Evolutionary conservation across 1,284 basidiomycete species (phyloP).

Genomic region (Fomitopsis palustris): DNA sequence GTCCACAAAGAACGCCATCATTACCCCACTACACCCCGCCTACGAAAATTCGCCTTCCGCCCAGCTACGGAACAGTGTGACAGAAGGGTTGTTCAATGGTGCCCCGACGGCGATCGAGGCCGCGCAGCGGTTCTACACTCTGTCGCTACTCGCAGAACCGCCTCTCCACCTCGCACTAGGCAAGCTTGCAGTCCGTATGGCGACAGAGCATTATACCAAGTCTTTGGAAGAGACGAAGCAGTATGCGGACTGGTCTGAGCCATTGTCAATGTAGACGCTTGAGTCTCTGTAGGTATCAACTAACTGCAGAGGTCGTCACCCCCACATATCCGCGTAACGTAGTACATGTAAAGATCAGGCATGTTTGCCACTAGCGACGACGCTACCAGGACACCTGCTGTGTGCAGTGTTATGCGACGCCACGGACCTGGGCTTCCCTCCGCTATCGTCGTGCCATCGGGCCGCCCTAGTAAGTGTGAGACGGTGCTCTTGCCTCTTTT

Average conservation of each 20-base stretch:
- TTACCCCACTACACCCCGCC: background rate
- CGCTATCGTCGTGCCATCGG: too few species aligned
- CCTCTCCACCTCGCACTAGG: slow-evolving; percentile 9
- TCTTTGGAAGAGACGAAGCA: slow-evolving; percentile 1
- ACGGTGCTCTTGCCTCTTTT: too few species aligned
- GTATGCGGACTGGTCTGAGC: background rate
- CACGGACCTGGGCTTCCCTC: too few species aligned
- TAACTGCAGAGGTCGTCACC: too few species aligned
- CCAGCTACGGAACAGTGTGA: background rate
- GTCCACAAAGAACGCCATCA: background rate
- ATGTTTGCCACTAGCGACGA: too few species aligned
- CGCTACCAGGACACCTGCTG: too few species aligned
- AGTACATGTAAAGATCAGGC: too few species aligned
- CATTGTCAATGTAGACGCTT: background rate
- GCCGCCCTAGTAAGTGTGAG: too few species aligned
- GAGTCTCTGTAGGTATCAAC: background rate
- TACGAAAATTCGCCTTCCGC: background rate
- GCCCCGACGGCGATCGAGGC: background rate
- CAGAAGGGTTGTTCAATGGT: background rate
- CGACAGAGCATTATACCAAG: background rate
- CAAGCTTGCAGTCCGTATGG: background rate
- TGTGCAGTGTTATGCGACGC: too few species aligned
- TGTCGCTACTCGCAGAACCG: slow-evolving; percentile 5
- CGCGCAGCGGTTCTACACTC: background rate
- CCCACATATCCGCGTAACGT: too few species aligned